Percentiles rank a stretch among this genome's conserved stretches.
phyloP scores from a whole-genome alignment of 2,329 filamentous ascomycete species.

The Apiospora saccharicola region DNA sequence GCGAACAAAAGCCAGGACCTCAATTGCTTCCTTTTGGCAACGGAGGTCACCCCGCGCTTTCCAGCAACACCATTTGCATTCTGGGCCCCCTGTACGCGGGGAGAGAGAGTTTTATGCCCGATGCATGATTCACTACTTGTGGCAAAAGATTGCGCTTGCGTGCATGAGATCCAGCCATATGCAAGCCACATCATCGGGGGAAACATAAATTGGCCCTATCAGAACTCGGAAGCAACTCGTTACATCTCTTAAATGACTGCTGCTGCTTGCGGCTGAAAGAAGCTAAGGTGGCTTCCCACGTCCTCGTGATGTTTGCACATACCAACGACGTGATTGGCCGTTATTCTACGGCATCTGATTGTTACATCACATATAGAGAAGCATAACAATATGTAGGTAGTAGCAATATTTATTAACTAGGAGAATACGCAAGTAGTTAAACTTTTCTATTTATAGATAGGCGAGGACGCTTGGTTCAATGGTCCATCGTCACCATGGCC shows the following conservation, averaged over 20 bases:
- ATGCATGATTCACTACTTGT: not conserved
- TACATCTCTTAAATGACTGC: not conserved
- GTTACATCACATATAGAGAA: not conserved
- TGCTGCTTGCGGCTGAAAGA: not conserved
- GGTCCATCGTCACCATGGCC: too few relatives aligned
- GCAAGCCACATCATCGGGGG: slow-evolving; percentile 2
- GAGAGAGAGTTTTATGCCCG: not conserved
- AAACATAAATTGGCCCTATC: not conserved
- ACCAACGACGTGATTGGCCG: not conserved
- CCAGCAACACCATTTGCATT: not conserved
- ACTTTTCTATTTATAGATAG: too few relatives aligned
- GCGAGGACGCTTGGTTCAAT: too few relatives aligned
- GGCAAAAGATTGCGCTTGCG: not conserved
- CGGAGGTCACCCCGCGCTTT: not conserved
- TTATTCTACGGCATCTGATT: not conserved
- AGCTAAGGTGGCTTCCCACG: not conserved
- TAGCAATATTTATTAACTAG: too few relatives aligned
- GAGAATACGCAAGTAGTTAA: too few relatives aligned
- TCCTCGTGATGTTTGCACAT: not conserved
- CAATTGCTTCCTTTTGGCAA: not conserved
- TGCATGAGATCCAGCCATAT: not conserved
- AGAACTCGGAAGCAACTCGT: not conserved
- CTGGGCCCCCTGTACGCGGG: not conserved
- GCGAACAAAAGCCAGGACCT: not conserved
- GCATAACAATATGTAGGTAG: too few relatives aligned